Evolutionary conservation across 768 basidiomycete genomes (phyloP).

Genomic region (Lentinula guzmanii): DNA sequence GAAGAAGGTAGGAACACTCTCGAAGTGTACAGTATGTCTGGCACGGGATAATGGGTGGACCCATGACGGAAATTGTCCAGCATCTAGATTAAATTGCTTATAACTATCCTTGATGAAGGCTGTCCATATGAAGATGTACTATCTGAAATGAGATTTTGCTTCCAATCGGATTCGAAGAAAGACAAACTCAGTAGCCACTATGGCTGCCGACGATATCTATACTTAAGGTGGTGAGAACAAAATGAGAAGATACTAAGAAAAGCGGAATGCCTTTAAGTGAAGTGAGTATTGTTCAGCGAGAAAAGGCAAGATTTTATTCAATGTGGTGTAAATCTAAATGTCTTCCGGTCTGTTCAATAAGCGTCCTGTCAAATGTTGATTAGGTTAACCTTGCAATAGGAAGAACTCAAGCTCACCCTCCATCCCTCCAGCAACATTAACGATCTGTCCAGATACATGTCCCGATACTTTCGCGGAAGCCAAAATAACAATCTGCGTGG

Average conservation of each 20-base stretch:
- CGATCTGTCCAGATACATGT: constrained; percentile 62
- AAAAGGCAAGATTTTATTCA: too few relatives aligned
- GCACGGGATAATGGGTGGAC: background rate
- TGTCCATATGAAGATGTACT: too few relatives aligned
- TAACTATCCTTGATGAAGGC: background rate
- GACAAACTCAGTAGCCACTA: too few relatives aligned
- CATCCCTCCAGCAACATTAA: constrained; percentile 77
- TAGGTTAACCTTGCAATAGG: too few relatives aligned
- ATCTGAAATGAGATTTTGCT: too few relatives aligned
- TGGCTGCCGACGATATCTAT: too few relatives aligned
- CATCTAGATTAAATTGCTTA: background rate
- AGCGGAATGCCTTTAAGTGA: too few relatives aligned
- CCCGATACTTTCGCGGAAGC: constrained; percentile 60
- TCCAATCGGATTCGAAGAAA: too few relatives aligned
- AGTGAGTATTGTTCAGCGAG: too few relatives aligned
- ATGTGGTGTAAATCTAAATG: background rate
- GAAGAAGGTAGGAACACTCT: background rate
- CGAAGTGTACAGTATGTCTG: too few relatives aligned
- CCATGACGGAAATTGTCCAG: background rate
- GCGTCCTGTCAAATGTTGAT: constrained; percentile 11
- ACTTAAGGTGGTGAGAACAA: too few relatives aligned
- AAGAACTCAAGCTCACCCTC: constrained; percentile 40
- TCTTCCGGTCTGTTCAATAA: constrained; percentile 38
- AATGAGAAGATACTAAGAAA: too few relatives aligned
- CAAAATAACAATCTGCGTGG: constrained; percentile 55